Conservation (phyloP, 805 yeast genomes). For the Candida xiaguanensis region DNA sequence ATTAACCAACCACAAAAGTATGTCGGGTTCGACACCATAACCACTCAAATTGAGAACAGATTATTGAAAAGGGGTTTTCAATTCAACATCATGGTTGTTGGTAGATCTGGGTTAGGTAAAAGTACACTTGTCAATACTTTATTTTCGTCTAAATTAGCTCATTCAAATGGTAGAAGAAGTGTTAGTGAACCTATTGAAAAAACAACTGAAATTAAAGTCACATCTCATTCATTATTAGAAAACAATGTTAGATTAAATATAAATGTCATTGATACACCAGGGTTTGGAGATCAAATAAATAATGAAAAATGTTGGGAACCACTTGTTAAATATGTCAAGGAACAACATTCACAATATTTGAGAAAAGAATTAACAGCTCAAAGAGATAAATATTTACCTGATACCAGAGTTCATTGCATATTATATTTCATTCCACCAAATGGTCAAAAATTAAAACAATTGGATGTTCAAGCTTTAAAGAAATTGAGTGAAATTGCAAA, state of each 20-base stretch:
- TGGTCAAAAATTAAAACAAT: slow-evolving; percentile 75
- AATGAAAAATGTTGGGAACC: slow-evolving; percentile 98
- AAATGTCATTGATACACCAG: slow-evolving; percentile 94
- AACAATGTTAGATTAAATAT: slow-evolving; percentile 83
- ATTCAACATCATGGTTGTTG: slow-evolving; percentile 92
- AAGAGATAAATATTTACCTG: slow-evolving; percentile 77
- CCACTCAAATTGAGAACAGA: slow-evolving; percentile 91
- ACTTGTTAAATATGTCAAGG: slow-evolving; percentile 87
- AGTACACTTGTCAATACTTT: slow-evolving; percentile 88
- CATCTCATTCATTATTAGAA: slow-evolving; percentile 70
- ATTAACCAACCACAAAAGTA: slow-evolving; percentile 60
- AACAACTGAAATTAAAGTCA: slow-evolving; percentile 79
- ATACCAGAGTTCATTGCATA: slow-evolving; percentile 91
- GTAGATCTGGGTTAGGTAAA: slow-evolving; percentile 88
- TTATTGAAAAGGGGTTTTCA: slow-evolving; percentile 90
- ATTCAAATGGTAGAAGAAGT: slow-evolving; percentile 66
- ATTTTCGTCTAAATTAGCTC: slow-evolving; percentile 76
- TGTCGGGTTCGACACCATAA: slow-evolving; percentile 96
- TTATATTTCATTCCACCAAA: slow-evolving; percentile 89
- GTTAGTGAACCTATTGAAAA: slow-evolving; percentile 72
- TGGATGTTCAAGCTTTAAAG: slow-evolving; percentile 79
- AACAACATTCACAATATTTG: slow-evolving; percentile 86
- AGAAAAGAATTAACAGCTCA: slow-evolving; percentile 94
- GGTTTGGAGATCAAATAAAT: slow-evolving; percentile 95
- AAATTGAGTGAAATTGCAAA: slow-evolving; percentile 86